Evolutionary conservation across 1,139 yeast genomes (phyloP).

Genomic region (Debaryomyces psychrophilus): DNA sequence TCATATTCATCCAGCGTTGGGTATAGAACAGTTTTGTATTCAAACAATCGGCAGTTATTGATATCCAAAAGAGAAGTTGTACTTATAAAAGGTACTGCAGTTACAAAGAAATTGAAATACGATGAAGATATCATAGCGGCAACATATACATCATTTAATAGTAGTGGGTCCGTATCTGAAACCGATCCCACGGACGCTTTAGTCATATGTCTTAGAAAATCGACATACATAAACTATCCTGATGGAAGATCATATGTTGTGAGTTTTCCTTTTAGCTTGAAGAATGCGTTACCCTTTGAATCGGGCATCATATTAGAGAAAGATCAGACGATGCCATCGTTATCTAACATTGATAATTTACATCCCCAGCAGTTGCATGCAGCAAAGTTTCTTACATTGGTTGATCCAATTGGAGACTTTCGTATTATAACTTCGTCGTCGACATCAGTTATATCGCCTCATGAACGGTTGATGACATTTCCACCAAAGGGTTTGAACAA

Average conservation of each 20-base stretch:
- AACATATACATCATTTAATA: slow-evolving; percentile 47
- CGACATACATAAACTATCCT: slow-evolving; percentile 58
- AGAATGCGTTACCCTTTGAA: slow-evolving; percentile 59
- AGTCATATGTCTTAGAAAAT: slow-evolving; percentile 53
- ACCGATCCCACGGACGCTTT: slow-evolving; percentile 31
- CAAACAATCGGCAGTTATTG: slow-evolving; percentile 34
- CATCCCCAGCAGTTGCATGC: slow-evolving; percentile 30
- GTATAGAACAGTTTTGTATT: slow-evolving; percentile 27
- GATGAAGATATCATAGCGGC: slow-evolving; percentile 53
- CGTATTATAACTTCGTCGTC: slow-evolving; percentile 72
- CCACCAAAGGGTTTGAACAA: slow-evolving; percentile 44
- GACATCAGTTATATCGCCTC: slow-evolving; percentile 61
- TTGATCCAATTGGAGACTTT: slow-evolving; percentile 71
- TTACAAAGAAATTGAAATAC: slow-evolving; percentile 53
- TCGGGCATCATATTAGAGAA: slow-evolving; percentile 67
- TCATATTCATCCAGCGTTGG: slow-evolving; percentile 22
- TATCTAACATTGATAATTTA: slow-evolving; percentile 15
- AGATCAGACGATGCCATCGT: slow-evolving; percentile 27
- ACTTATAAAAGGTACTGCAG: slow-evolving; percentile 51
- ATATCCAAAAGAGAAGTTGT: slow-evolving; percentile 27
- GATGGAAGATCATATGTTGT: slow-evolving; percentile 61
- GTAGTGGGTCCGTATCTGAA: slow-evolving; percentile 6
- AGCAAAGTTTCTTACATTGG: slow-evolving; percentile 60
- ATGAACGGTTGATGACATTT: slow-evolving; percentile 58
- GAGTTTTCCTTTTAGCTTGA: slow-evolving; percentile 65